phyloP scores from a whole-genome alignment of 1,139 yeast genomes.

The Pneumocystis wakefieldiae region DNA sequence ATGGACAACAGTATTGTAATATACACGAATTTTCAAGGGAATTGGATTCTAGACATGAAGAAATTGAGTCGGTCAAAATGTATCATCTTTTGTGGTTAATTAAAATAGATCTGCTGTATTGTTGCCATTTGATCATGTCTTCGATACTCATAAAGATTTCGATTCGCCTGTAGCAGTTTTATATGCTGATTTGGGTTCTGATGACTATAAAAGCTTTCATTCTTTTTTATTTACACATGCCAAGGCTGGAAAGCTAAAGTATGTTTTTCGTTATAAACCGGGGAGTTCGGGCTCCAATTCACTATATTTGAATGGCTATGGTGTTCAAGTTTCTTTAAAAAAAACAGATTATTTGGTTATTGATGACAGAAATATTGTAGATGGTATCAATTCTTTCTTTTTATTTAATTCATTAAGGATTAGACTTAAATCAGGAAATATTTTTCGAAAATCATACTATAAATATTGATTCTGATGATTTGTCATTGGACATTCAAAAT shows the following conservation, averaged over 20 bases:
- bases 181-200: slow-evolving; percentile 37
- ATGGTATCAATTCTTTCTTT: slow-evolving; percentile 10
- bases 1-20: slow-evolving; percentile 44
- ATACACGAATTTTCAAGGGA: slow-evolving; percentile 56
- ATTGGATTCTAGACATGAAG: slow-evolving; percentile 26
- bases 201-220: slow-evolving; percentile 42
- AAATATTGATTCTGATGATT: slow-evolving; percentile 3
- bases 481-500: slow-evolving; percentile 2
- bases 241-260: slow-evolving; percentile 47
- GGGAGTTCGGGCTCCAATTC: slow-evolving; percentile 15
- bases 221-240: slow-evolving; percentile 47
- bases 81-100: not conserved
- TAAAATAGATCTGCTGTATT: not conserved
- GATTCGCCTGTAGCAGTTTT: slow-evolving; percentile 30
- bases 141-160: slow-evolving; percentile 31
- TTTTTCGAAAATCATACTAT: not conserved
- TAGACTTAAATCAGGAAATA: slow-evolving; percentile 11
- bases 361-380: slow-evolving; percentile 38
- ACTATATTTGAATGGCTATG: slow-evolving; percentile 47
- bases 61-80: slow-evolving; percentile 2
- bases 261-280: slow-evolving; percentile 60
- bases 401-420: slow-evolving; percentile 11
- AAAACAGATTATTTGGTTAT: slow-evolving; percentile 49
- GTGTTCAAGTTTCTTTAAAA: slow-evolving; percentile 46
- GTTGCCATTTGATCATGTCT: slow-evolving; percentile 15